These are phyloP conservation scores for Colletotrichum orchidophilum DNA, from an alignment of 2,329 filamentous ascomycete species.

Conservation along the genomic window DNA sequence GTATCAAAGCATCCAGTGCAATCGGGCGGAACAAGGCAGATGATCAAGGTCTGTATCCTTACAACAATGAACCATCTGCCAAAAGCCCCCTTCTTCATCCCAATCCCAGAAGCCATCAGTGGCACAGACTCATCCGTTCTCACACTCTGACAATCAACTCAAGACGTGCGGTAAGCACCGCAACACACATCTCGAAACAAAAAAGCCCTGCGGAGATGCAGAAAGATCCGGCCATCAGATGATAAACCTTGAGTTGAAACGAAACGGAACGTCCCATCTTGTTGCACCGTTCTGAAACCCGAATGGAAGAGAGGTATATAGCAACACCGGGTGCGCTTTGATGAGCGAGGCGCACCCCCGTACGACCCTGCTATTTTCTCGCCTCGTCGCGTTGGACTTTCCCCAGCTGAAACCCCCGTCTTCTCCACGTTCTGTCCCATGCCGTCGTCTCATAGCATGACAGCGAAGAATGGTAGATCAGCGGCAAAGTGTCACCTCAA, in stretches of 20 bases:
- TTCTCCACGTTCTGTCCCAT: not conserved
- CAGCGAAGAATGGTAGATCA: not conserved
- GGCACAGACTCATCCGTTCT: not conserved
- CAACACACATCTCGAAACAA: slow-evolving; percentile 8
- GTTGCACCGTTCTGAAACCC: slow-evolving; percentile 5
- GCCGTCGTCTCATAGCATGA: not conserved
- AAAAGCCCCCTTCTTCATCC: not conserved
- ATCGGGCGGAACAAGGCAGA: not conserved
- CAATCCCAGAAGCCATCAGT: not conserved
- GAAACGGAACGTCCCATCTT: slow-evolving; percentile 7
- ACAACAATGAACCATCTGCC: too few relatives aligned
- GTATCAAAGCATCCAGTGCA: not conserved
- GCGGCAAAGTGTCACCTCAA: not conserved
- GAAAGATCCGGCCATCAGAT: not conserved
- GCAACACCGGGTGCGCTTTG: not conserved
- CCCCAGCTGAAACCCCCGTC: not conserved
- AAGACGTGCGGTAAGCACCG: not conserved
- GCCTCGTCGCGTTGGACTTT: not conserved
- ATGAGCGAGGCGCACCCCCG: slow-evolving; percentile 16
- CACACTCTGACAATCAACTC: not conserved
- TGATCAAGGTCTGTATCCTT: not conserved
- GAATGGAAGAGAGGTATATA: not conserved
- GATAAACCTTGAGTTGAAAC: not conserved
- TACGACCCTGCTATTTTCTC: not conserved
- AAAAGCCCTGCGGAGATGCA: not conserved